Base-by-base conservation (phyloP, 768 basidiomycete species). In the Coprinopsis marcescibilis region DNA sequence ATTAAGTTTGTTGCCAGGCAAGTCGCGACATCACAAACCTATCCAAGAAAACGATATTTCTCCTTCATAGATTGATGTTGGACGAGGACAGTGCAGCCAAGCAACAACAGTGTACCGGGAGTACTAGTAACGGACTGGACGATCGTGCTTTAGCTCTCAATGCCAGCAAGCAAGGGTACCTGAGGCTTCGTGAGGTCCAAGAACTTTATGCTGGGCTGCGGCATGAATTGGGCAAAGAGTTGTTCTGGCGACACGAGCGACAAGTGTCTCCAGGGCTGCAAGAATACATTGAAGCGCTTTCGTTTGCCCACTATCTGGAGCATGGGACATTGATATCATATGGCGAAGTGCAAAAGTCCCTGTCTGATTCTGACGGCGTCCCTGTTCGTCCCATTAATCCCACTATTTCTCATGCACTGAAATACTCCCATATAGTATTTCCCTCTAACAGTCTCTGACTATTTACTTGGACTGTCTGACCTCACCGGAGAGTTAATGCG, bases 401-500 rank as follows among this genome's bases (percentile, higher is more conserved):
- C 29, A n/a, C 29, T n/a, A 8, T 32, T 32, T 8, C 29, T 32
- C 8, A 32, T 32, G n/a, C n/a, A 8, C 8, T 32, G 29, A 8
- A 32, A 8, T 32, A 8, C 29, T 8, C 30, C 36, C 43, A 21
- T 27, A 21, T 61, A 95, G 93, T 86, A 77, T 53, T 85, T 93
- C 55, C 78, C 81, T 3, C 60, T 94, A 25, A 75, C 89, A 7
- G 60, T 80, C 26, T 81, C 85, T 32, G 94, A 98, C 60, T 98
- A 96, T 59, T 70, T 97, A 12, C 78, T 97, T 2, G 96, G 96
- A 4, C 66, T 98, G 23, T 89, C 90, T 5, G 96, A 99, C 65
- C 74, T 99, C 17, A 96, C 92, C 0, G 96, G 96, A 35, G 96
- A 99, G 65, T 78, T 98, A 20, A 97, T 98, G 96, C 78, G 95